Base-by-base conservation (phyloP, 2,329 filamentous ascomycete genomes). In the Epichloe aotearoae region DNA sequence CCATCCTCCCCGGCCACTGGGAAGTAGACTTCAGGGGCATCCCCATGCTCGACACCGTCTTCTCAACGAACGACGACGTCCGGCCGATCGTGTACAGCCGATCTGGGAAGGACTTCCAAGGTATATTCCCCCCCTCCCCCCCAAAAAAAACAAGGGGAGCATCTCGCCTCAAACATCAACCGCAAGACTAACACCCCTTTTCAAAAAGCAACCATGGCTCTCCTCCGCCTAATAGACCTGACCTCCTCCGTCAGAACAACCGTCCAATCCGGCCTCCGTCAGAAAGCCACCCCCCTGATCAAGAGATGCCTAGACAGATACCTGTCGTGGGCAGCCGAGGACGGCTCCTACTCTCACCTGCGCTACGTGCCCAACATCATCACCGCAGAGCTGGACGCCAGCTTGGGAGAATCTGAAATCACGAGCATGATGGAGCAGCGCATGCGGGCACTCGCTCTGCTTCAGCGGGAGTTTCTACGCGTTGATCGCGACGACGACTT, bases 1-100 rank as follows among this genome's bases (percentile, higher is more conserved):
- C 70, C 2, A 62, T 73, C 33, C 54, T 73, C 11, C 70, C 70
- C 2, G 51, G 59, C 4, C 64, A 68, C 33, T 73, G 70, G 70
- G 59, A 62, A 14, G 56, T 69, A 14, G 69, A 71, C 48, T 64
- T 72, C n/a, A 57, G 66, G 7, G 66, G 62, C 1, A 61, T 73
- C 1, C 69, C 69, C 11, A 63, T 72, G 26, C 62, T 63, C 1
- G 66, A 66, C 14, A 54, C 57, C 6, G 56, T 69, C 12, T 73
- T 72, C 47, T 53, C 62, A 3, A 62, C 61, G 11, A 61, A 58
- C 2, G 57, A 62, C 6, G 57, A 63, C 4, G 56, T 57, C 5
- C 58, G 58, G n/a, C 64, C 69, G 2, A 56, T 71, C 11, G 63
- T 73, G 26, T 70, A 68, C 51, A 66, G 69, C 1, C 63, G 65